Conservation (phyloP, 2,329 filamentous ascomycete genomes). For the Fusarium sulawesiense region DNA sequence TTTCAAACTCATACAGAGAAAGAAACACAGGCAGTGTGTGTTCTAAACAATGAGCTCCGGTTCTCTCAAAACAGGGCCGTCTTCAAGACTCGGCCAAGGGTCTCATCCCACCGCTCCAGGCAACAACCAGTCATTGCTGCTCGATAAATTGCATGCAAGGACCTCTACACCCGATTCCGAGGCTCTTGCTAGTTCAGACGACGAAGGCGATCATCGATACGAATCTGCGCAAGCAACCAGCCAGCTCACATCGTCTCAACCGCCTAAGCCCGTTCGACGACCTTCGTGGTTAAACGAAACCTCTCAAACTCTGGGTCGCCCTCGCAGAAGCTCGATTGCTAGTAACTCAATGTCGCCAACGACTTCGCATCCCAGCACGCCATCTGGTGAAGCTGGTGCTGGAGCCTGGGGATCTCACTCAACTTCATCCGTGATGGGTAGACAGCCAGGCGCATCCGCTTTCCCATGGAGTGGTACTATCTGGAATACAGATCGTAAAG, state of each 20-base stretch:
- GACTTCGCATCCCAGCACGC: slow-evolving; percentile 83
- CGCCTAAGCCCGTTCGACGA: slow-evolving; percentile 73
- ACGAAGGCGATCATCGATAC: slow-evolving; percentile 79
- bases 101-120: slow-evolving; percentile 60
- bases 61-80: slow-evolving; percentile 61
- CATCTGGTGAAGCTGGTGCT: slow-evolving; percentile 71
- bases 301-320: slow-evolving; percentile 69
- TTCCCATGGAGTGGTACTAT: slow-evolving; percentile 85
- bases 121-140: slow-evolving; percentile 71
- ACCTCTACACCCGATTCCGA: slow-evolving; percentile 95
- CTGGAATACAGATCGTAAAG: slow-evolving; percentile 83
- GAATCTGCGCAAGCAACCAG: slow-evolving; percentile 60
- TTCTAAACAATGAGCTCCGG: slow-evolving; percentile 62
- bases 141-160: slow-evolving; percentile 81
- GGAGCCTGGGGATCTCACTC: slow-evolving; percentile 67
- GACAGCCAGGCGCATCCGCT: slow-evolving; percentile 59
- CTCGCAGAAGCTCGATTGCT: slow-evolving; percentile 81
- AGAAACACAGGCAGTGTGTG: slow-evolving; percentile 18
- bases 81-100: slow-evolving; percentile 63
- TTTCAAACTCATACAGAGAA: slow-evolving; percentile 23
- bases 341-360: slow-evolving; percentile 82
- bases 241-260: slow-evolving; percentile 53
- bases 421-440: slow-evolving; percentile 60
- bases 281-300: slow-evolving; percentile 91
- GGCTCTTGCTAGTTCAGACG: slow-evolving; percentile 91